Evolutionary conservation across 441 rosid species (phyloP), one percentile per base, ranked within the genome.

Genomic region (Erysimum pusillum): DNA sequence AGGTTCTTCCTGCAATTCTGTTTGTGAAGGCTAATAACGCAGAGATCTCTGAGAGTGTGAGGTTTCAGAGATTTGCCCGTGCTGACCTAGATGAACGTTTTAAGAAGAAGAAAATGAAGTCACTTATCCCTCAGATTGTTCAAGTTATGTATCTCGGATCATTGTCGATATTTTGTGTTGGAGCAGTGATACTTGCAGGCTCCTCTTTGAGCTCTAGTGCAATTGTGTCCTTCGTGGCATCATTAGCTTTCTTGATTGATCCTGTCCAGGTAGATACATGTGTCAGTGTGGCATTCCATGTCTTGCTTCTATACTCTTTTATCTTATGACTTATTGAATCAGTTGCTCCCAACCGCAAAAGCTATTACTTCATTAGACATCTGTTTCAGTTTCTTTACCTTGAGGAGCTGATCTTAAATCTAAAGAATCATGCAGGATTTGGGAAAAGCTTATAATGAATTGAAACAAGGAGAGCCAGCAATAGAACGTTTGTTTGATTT

Each of bases 401-500:
- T 63, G 49, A 62, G 15, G 63, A 52, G 34, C 20, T 75, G 73
- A 65, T 72, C 71, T 76, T 81, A 71, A 80, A 77, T 73, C 45
- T 75, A 46, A 63, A 77, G 56, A 49, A 78, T 83, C 63, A 63
- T 77, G 82, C 87, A 94, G 97, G 98, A 85, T 84, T 74, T 91
- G 41, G 99, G 96, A 67, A 90, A 94, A 86, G 97, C 98, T 61
- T 92, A 88, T 81, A 92, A 94, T 77, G 99, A 92, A 78, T 83
- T 91, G 88, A 94, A 94, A 88, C 96, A 88, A 83, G 98, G 96
- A 67, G 98, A 94, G 81, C 96, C 99, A 44, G 97, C 97, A 2
- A 83, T 94, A 61, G 91, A 90, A 77, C 92, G 96, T 42, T 83
- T 94, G 75, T 87, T 88, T 85, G 96, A 87, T 74, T 83, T 92